Percentiles rank a stretch among this genome's conserved stretches.
These are phyloP conservation scores for Hypoxylon rubiginosum DNA, from an alignment of 2,329 filamentous ascomycete species.

Conservation along the genomic window DNA sequence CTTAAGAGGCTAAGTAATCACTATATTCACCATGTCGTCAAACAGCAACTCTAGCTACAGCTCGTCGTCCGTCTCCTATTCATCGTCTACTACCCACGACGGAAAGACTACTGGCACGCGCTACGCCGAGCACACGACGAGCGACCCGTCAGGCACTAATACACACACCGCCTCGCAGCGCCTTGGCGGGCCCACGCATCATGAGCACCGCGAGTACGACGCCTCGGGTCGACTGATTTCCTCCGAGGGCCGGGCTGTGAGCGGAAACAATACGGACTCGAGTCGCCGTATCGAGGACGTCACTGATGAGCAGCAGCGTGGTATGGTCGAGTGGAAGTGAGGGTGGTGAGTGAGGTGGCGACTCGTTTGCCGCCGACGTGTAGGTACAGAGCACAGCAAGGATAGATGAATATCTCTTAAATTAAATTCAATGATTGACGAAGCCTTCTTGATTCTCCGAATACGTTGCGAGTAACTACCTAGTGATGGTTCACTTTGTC, in stretches of 20 bases:
- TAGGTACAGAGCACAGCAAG: not conserved
- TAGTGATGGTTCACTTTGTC: not conserved
- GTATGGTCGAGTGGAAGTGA: slow-evolving; percentile 43
- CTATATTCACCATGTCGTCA: slow-evolving; percentile 32
- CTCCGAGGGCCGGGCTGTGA: slow-evolving; percentile 17
- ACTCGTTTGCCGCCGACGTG: too few relatives aligned
- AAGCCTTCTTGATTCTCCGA: not conserved
- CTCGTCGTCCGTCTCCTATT: slow-evolving; percentile 37
- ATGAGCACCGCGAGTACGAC: slow-evolving; percentile 41
- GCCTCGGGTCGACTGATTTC: slow-evolving; percentile 35
- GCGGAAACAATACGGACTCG: slow-evolving; percentile 16
- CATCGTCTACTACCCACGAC: slow-evolving; percentile 33
- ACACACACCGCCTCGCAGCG: slow-evolving; percentile 34
- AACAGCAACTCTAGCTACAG: slow-evolving; percentile 30
- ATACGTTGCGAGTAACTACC: not conserved
- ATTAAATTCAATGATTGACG: not conserved
- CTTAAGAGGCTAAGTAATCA: not conserved
- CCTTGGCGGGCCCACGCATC: slow-evolving; percentile 29
- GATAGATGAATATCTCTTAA: not conserved
- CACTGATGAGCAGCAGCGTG: slow-evolving; percentile 38
- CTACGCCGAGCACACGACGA: slow-evolving; percentile 34
- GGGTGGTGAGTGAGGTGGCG: slow-evolving; percentile 33
- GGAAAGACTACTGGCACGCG: slow-evolving; percentile 38
- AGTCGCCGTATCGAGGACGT: slow-evolving; percentile 41
- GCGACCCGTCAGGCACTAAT: slow-evolving; percentile 38